These are phyloP conservation scores for Tuber melanosporum DNA, from an alignment of 495 filamentous ascomycete genomes.

Conservation along the genomic window DNA sequence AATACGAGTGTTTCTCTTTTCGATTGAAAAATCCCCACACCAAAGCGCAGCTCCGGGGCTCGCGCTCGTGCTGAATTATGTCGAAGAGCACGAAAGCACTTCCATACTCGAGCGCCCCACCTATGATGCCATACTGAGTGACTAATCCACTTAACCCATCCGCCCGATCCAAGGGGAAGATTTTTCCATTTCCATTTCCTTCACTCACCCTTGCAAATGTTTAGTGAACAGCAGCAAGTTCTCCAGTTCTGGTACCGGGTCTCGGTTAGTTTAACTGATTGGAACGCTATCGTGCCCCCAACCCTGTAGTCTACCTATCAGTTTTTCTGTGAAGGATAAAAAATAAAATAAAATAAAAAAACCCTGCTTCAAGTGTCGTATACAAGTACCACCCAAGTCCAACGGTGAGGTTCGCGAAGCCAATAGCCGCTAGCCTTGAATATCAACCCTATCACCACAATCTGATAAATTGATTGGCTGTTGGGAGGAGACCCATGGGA, in stretches of 20 bases:
- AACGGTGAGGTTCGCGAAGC: not conserved
- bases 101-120: not conserved
- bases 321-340: not conserved
- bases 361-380: not conserved
- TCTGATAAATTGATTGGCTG: not conserved
- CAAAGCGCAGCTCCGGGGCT: not conserved
- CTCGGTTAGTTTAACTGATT: not conserved
- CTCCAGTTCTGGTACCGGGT: not conserved
- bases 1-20: not conserved
- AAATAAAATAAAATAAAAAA: not conserved
- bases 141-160: not conserved
- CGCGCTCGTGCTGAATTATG: not conserved
- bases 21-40: not conserved
- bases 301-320: not conserved
- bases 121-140: not conserved
- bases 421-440: not conserved
- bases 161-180: not conserved
- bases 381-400: not conserved
- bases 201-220: not conserved
- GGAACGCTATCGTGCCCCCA: not conserved
- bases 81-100: not conserved
- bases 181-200: not conserved
- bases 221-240: not conserved
- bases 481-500: not conserved
- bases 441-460: not conserved